A percentile compares a stretch with the other conserved stretches of the same genome.
Conservation (phyloP, 2,329 filamentous ascomycete species). For the Periglandula ipomoeae region DNA sequence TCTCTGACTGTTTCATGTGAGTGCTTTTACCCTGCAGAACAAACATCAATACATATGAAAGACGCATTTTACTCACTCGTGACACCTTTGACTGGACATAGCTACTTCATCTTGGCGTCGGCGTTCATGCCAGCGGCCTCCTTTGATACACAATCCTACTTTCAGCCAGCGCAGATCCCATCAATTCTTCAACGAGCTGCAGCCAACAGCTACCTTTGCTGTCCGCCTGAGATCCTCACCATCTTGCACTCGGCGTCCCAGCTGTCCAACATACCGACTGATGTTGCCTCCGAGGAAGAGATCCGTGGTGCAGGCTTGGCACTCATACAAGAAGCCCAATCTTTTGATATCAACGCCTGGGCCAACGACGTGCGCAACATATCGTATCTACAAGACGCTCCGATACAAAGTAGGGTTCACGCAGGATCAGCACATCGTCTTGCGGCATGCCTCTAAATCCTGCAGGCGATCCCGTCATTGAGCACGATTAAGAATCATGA, state of each 20-base stretch:
- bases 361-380: slow-evolving; percentile 26
- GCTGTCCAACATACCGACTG: slow-evolving; percentile 23
- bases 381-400: slow-evolving; percentile 23
- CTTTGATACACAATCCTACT: slow-evolving; percentile 21
- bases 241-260: slow-evolving; percentile 34
- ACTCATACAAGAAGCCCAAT: slow-evolving; percentile 28
- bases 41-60: neutral
- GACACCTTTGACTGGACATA: slow-evolving; percentile 12
- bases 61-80: neutral
- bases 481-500: slow-evolving; percentile 17
- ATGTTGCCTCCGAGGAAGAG: slow-evolving; percentile 19
- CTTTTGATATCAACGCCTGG: slow-evolving; percentile 33
- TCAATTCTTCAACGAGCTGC: slow-evolving; percentile 30
- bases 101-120: slow-evolving; percentile 37
- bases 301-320: slow-evolving; percentile 21
- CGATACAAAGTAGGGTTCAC: slow-evolving; percentile 27
- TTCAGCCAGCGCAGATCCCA: slow-evolving; percentile 27
- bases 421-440: slow-evolving; percentile 34
- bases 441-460: slow-evolving; percentile 36
- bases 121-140: slow-evolving; percentile 29
- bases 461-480: slow-evolving; percentile 28
- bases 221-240: slow-evolving; percentile 33
- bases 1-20: slow-evolving; percentile 39
- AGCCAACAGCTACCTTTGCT: slow-evolving; percentile 38
- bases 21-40: slow-evolving; percentile 8